These are phyloP conservation scores for Clarireedia sp. DNA, from an alignment of 2,329 filamentous ascomycete species.

Conservation along the genomic window DNA sequence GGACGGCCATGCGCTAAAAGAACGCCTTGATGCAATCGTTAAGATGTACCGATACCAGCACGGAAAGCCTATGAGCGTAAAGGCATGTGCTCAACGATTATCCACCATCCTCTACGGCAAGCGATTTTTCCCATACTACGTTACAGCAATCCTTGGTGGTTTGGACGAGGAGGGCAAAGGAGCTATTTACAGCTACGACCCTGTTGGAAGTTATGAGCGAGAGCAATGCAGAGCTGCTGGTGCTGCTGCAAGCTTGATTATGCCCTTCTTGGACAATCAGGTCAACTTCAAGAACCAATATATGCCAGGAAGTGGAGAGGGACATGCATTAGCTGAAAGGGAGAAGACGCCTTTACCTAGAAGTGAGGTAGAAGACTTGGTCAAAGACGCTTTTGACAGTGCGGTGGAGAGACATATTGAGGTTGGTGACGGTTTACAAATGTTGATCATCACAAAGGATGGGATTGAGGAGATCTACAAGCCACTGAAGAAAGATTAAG, in stretches of 20 bases:
- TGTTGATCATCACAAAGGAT: constrained; percentile 82
- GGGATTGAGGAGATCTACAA: constrained; percentile 81
- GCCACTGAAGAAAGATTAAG: constrained; percentile 83
- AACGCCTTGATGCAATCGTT: constrained; percentile 87
- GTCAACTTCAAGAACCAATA: constrained; percentile 99
- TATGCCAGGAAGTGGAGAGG: constrained; percentile 74
- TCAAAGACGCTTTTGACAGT: constrained; percentile 96
- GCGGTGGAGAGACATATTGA: constrained; percentile 98
- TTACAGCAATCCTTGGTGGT: constrained; percentile 86
- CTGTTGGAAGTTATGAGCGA: constrained; percentile 93
- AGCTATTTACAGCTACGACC: constrained; percentile 94
- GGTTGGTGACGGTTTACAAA: constrained; percentile 92
- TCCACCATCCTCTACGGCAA: constrained; percentile 95
- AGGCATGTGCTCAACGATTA: constrained; percentile 88
- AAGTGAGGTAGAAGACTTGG: constrained; percentile 72
- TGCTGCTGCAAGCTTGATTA: constrained; percentile 88
- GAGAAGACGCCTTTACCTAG: constrained; percentile 62
- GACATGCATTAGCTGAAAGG: constrained; percentile 70
- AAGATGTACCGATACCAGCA: constrained; percentile 99
- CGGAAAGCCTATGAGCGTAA: constrained; percentile 90
- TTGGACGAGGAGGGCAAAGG: constrained; percentile 92
- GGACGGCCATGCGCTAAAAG: constrained; percentile 87
- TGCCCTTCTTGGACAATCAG: constrained; percentile 98
- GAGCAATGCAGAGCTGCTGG: constrained; percentile 94
- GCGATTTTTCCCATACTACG: constrained; percentile 99